Evolutionary conservation across 108 stramenopile genomes (phyloP), one percentile per base, ranked within the genome.

Genomic region (Ochromonas danica): DNA sequence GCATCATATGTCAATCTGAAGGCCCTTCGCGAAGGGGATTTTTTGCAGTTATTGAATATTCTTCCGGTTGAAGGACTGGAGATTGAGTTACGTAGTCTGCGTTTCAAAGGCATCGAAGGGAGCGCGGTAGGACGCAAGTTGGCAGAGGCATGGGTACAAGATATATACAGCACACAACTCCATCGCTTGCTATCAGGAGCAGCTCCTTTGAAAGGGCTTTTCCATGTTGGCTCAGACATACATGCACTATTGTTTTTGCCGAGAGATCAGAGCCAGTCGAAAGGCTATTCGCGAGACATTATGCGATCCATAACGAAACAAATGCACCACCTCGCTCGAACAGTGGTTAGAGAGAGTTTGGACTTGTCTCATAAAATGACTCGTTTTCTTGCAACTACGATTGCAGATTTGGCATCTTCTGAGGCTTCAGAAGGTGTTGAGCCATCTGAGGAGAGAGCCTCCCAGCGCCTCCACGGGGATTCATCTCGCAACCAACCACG

Each of bases 11-110:
- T 75, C 27, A 33, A 75, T 41, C 14, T 75, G 36, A 6, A 6
- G 10, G 72, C 72, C 3, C 25, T 75, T 3, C 72, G 38, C 10
- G 10, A 45, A 31, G 72, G 72, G 10, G 72, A 75, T 36, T 75
- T 41, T 41, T 31, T 60, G 45, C 72, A 75, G 40, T 31, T 75
- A 36, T 36, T 75, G 72, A 75, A 75, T 41, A 45, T 75, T 41
- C 31, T 75, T 27, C 51, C 72, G 3, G 6, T 75, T 14, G 40
- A 75, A 38, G 72, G 72, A 38, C 40, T 75, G 10, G 72, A 75
- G 40, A 42, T 75, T 10, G 31, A 28, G 14, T 41, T 75, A 6
- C 3, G 40, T 6, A 6, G 10, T 38, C 17, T 33, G 40, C 6
- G 38, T 6, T 25, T 75, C 25, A 75, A 45, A 3, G 72, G 72